Evolutionary conservation across 495 filamentous ascomycete species (phyloP).

Genomic region (Penicillium goetzii): DNA sequence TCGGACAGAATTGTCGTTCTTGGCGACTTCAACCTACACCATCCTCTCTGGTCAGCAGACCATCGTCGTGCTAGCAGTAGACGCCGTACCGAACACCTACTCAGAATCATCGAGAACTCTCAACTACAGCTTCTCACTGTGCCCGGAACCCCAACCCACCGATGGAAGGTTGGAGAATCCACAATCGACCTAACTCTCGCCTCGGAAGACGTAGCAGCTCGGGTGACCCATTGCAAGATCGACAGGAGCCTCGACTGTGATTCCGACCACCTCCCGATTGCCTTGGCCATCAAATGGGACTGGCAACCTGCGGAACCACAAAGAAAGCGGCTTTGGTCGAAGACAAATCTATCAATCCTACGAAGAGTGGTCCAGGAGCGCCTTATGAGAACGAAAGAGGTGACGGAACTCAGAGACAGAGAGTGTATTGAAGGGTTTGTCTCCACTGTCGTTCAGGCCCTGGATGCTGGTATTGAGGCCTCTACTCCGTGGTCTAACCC

Average conservation of each 20-base stretch:
- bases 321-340: conserved; percentile 1
- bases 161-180: conserved; percentile 7
- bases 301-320: background rate
- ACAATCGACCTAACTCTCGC: too few relatives aligned
- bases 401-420: background rate
- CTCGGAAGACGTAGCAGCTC: conserved; percentile 1
- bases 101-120: conserved; percentile 2
- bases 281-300: background rate
- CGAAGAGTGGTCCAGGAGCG: background rate
- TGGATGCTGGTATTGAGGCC: background rate
- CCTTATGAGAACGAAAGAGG: background rate
- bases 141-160: conserved; percentile 7
- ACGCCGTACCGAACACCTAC: background rate
- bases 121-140: conserved; percentile 4
- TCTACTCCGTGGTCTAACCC: conserved; percentile 7
- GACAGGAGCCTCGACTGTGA: conserved; percentile 1
- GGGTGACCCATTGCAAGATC: background rate
- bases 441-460: background rate
- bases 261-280: conserved; percentile 7
- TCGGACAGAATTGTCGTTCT: conserved; percentile 5
- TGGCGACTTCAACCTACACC: conserved; percentile 7
- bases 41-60: conserved; percentile 1
- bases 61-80: background rate
- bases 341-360: conserved; percentile 5
- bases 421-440: background rate